Evolutionary conservation across 164 flowering plant genomes (phyloP), one percentile per base, ranked within the genome.

Genomic region (Stephania cephalantha): DNA sequence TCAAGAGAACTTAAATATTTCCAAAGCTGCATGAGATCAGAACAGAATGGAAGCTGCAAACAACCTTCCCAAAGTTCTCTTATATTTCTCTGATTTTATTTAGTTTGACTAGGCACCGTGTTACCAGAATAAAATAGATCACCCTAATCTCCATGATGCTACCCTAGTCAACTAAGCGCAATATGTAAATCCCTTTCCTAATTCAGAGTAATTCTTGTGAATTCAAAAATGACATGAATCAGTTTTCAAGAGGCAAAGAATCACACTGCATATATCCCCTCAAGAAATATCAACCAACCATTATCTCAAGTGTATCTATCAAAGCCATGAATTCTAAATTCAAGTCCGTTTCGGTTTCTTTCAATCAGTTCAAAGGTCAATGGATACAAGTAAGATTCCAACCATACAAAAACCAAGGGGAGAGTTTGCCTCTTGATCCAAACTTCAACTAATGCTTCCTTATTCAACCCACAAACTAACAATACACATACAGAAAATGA

Each of bases 51-150:
- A n/a, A 25, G 12, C 44, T 9, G 25, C 46, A 52, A 48, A 48
- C 63, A 71, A 58, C 63, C 73, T 69, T 70, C 48, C 72, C 48
- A 31, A 29, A 25, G 61, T 71, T 50, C 73, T 52, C 2, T 35
- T 35, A 35, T 35, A 35, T 35, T 2, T 4, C 42, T 35, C 42
- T 35, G 1, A 35, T 35, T 35, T 35, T 35, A 35, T 35, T 35
- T 35, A 35, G 42, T 35, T 35, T 35, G 42, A 35, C 3, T 2
- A 35, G 4, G 42, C 42, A 1, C 42, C 42, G 4, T 1, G 42
- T 35, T 35, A 35, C 2, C 42, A 35, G 4, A 35, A 35, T 35
- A 35, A 35, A 2, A 35, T 35, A 35, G 42, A 35, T 35, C 42
- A 35, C 42, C 42, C 2, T 35, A 2, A 35, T 50, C 55, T 50